phyloP scores from a whole-genome alignment of 2,329 filamentous ascomycete species.

The Aspergillus pseudotamarii region DNA sequence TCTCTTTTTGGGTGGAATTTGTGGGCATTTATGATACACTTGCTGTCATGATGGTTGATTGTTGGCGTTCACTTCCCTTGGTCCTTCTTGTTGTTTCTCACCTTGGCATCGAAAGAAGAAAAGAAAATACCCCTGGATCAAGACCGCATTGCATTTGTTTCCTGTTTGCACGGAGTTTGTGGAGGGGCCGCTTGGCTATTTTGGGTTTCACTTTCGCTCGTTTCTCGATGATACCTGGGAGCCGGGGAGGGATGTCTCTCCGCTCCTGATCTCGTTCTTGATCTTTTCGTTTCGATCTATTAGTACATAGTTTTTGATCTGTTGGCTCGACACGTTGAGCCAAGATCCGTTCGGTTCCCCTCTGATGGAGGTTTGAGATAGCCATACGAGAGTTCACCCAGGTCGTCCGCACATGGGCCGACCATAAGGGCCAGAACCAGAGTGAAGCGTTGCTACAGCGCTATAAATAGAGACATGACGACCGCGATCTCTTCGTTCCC shows the following conservation, averaged over 20 bases:
- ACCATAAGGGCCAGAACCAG: not conserved
- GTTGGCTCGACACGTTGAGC: not conserved
- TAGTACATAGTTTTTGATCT: slow-evolving; percentile 2
- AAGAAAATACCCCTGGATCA: slow-evolving; percentile 23
- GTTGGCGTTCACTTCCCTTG: slow-evolving; percentile 10
- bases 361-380: slow-evolving; percentile 1
- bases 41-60: slow-evolving; percentile 4
- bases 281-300: not conserved
- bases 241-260: not conserved
- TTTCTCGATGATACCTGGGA: slow-evolving; percentile 7
- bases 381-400: not conserved
- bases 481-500: not conserved
- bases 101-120: slow-evolving; percentile 18
- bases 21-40: slow-evolving; percentile 12
- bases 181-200: slow-evolving; percentile 10
- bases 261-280: not conserved
- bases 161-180: slow-evolving; percentile 12
- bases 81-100: not conserved
- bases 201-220: not conserved
- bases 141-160: slow-evolving; percentile 19
- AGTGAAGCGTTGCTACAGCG: not conserved
- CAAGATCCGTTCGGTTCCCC: not conserved
- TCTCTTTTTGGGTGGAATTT: slow-evolving; percentile 8
- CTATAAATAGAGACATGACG: slow-evolving; percentile 5
- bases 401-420: not conserved